Evolutionary conservation across 2,329 filamentous ascomycete species (phyloP).

Genomic region (Arthrobotrys iridis): DNA sequence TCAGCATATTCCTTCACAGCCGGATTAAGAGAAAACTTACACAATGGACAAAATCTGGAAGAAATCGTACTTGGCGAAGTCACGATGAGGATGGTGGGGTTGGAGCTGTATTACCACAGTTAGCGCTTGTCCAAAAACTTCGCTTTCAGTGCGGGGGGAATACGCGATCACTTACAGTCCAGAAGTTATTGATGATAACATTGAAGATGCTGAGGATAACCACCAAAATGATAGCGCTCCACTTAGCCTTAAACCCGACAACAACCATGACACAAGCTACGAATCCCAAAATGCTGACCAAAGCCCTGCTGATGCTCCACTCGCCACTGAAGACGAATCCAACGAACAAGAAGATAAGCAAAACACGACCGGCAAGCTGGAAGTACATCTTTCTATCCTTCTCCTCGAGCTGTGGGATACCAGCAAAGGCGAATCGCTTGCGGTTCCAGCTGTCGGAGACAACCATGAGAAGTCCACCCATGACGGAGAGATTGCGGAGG

Average conservation of each 20-base stretch:
- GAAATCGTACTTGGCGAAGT: constrained; percentile 99
- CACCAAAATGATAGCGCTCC: constrained; percentile 93
- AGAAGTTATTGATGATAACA: constrained; percentile 98
- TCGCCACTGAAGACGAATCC: constrained; percentile 95
- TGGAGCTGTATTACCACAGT: constrained; percentile 73
- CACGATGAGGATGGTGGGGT: constrained; percentile 98
- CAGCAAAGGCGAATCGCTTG: constrained; percentile 96
- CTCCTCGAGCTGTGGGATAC: constrained; percentile 91
- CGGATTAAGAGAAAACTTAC: constrained; percentile 64
- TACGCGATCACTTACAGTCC: constrained; percentile 78
- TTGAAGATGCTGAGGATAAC: constrained; percentile 97
- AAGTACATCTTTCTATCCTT: constrained; percentile 99
- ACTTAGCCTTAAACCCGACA: constrained; percentile 99
- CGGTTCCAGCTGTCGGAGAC: constrained; percentile 97
- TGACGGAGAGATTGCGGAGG: constrained; percentile 96
- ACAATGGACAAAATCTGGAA: constrained; percentile 99
- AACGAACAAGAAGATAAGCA: constrained; percentile 96
- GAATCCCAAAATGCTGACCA: constrained; percentile 84
- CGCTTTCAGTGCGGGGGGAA: not conserved
- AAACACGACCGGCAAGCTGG: constrained; percentile 92
- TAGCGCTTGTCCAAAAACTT: constrained; percentile 57
- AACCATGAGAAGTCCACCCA: constrained; percentile 97
- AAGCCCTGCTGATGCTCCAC: constrained; percentile 87
- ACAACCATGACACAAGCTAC: constrained; percentile 98
- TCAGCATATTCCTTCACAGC: constrained; percentile 55